Conservation (phyloP, 1,284 basidiomycete species). For the Cryptococcus sp. region DNA sequence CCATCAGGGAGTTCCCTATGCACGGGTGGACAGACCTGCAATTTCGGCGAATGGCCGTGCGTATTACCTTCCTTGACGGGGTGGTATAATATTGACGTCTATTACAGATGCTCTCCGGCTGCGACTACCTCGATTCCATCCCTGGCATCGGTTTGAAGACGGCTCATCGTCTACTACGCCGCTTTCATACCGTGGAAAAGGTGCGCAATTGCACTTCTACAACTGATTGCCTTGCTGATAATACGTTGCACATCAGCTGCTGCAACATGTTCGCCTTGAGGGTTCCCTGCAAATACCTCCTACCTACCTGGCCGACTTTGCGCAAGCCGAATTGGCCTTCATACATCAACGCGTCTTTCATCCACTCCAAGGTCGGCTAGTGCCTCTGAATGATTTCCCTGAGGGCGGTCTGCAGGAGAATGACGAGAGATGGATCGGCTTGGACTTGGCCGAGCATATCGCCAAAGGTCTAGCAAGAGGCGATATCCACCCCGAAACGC, state of each 20-base stretch:
- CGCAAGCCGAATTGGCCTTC: conserved; percentile 87
- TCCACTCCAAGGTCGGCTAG: conserved; percentile 65
- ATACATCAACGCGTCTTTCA: conserved; percentile 92
- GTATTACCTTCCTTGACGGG: conserved; percentile 15
- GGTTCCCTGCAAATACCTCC: conserved; percentile 80
- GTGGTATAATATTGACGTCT: neutral
- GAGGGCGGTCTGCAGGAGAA: conserved; percentile 61
- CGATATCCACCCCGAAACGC: conserved; percentile 74
- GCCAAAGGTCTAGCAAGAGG: conserved; percentile 69
- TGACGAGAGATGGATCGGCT: conserved; percentile 73
- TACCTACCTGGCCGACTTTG: conserved; percentile 69
- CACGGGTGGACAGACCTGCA: conserved; percentile 85
- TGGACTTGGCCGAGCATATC: conserved; percentile 51
- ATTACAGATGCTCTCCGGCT: conserved; percentile 85
- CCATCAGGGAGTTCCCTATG: conserved; percentile 73
- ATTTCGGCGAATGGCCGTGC: conserved; percentile 84
- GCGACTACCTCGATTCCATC: conserved; percentile 96
- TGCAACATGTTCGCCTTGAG: conserved; percentile 78
- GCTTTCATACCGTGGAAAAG: conserved; percentile 83
- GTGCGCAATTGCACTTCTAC: conserved; percentile 54
- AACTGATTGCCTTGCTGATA: too few relatives aligned
- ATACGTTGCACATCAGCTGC: conserved; percentile 43
- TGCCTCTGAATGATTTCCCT: conserved; percentile 66
- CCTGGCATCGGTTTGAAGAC: conserved; percentile 95
- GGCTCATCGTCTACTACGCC: conserved; percentile 78